A percentile compares a stretch with the other conserved stretches of the same genome.
Evolutionary conservation across 2,329 filamentous ascomycete species (phyloP).

Genomic region (Calonectria honghensis): DNA sequence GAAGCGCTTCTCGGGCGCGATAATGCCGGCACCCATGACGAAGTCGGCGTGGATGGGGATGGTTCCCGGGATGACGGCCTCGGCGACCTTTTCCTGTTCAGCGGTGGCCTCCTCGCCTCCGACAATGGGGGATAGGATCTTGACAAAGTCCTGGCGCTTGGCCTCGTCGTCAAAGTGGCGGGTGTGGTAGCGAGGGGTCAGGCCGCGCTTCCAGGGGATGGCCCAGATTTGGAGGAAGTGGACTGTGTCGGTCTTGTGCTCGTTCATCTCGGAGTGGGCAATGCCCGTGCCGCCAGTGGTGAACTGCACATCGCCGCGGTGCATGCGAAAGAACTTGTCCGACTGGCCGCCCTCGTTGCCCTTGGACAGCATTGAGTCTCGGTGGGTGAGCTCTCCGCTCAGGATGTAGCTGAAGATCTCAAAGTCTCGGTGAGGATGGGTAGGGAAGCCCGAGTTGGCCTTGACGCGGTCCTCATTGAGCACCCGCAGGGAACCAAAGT

Average conservation of each 20-base stretch:
- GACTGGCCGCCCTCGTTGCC: constrained; percentile 75
- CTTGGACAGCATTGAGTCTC: constrained; percentile 88
- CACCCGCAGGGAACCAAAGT: constrained; percentile 86
- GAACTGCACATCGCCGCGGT: constrained; percentile 90
- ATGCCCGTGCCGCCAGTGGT: constrained; percentile 90
- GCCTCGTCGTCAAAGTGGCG: constrained; percentile 81
- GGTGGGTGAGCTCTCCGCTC: constrained; percentile 89
- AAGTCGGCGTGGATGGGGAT: constrained; percentile 92
- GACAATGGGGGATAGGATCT: constrained; percentile 85
- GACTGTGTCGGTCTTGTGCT: constrained; percentile 81
- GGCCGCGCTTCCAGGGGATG: constrained; percentile 82
- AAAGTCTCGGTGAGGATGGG: constrained; percentile 89
- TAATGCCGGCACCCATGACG: constrained; percentile 86
- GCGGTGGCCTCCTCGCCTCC: constrained; percentile 77
- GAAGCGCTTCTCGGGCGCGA: constrained; percentile 79
- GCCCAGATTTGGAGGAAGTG: constrained; percentile 96
- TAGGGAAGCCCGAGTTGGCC: constrained; percentile 85
- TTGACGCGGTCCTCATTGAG: constrained; percentile 92
- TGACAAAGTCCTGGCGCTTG: constrained; percentile 82
- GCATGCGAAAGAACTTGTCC: constrained; percentile 82
- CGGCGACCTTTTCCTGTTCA: constrained; percentile 78
- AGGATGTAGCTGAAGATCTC: constrained; percentile 94
- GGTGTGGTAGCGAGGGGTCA: constrained; percentile 86
- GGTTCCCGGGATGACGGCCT: constrained; percentile 77
- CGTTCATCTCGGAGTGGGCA: constrained; percentile 88